Evolutionary conservation across 768 basidiomycete genomes (phyloP).

Genomic region (Boletellus sp.): DNA sequence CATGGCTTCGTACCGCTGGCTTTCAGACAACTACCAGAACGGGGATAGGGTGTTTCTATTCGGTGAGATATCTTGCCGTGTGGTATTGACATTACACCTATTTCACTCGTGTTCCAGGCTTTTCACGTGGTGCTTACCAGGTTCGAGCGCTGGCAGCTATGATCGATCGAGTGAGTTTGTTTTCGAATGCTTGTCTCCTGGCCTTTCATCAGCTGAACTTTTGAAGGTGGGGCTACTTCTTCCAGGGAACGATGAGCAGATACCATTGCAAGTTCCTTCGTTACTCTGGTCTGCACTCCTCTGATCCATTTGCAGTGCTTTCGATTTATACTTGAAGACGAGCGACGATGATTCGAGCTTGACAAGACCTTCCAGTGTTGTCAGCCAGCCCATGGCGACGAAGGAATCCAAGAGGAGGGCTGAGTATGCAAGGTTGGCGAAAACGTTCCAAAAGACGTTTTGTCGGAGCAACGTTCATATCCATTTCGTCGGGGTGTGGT

Average conservation of each 20-base stretch:
- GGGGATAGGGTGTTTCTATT: slow-evolving; percentile 42
- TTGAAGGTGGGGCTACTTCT: slow-evolving; percentile 40
- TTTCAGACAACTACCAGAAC: slow-evolving; percentile 35
- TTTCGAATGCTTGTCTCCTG: neutral
- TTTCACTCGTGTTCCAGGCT: slow-evolving; percentile 30
- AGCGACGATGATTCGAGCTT: slow-evolving; percentile 13
- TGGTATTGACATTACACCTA: neutral
- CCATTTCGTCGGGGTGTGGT: slow-evolving; percentile 48
- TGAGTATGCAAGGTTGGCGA: slow-evolving; percentile 20
- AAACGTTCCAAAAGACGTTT: slow-evolving; percentile 35
- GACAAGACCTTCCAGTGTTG: slow-evolving; percentile 10
- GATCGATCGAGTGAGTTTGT: slow-evolving; percentile 36
- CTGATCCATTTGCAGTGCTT: slow-evolving; percentile 30
- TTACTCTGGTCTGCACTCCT: neutral
- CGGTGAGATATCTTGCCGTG: slow-evolving; percentile 22
- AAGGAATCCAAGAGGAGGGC: slow-evolving; percentile 11
- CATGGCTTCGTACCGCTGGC: slow-evolving; percentile 39
- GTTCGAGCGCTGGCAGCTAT: slow-evolving; percentile 42
- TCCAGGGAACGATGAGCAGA: slow-evolving; percentile 39
- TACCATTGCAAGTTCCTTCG: slow-evolving; percentile 32
- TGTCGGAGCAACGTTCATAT: slow-evolving; percentile 33
- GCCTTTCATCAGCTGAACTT: neutral
- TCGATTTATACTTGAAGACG: slow-evolving; percentile 34
- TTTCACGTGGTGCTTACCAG: slow-evolving; percentile 49
- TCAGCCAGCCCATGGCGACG: slow-evolving; percentile 2